These are phyloP conservation scores for Rhizodiscina lignyota DNA, from an alignment of 495 filamentous ascomycete species.

Conservation along the genomic window DNA sequence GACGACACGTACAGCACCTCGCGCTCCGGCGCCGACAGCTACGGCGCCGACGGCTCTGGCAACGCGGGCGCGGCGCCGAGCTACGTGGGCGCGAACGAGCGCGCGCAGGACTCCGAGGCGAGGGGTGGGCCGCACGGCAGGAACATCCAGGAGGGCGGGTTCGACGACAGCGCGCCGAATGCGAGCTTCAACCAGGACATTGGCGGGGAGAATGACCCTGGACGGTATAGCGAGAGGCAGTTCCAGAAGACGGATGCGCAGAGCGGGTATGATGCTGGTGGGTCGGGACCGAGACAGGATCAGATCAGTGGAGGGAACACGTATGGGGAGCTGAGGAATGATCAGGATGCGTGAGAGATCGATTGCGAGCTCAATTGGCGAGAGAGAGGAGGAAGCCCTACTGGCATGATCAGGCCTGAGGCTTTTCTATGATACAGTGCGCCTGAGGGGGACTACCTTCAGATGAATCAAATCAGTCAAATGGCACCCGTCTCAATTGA, in stretches of 20 bases:
- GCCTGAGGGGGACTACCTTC: too few relatives aligned
- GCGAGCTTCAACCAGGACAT: slow-evolving; percentile 44
- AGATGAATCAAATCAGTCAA: slow-evolving; percentile 51
- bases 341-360: too few relatives aligned
- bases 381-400: too few relatives aligned
- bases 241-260: slow-evolving; percentile 27
- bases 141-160: slow-evolving; percentile 37
- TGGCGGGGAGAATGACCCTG: slow-evolving; percentile 44
- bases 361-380: too few relatives aligned
- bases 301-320: too few relatives aligned
- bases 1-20: slow-evolving; percentile 6
- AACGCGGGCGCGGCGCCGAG: slow-evolving; percentile 25
- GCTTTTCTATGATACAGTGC: too few relatives aligned
- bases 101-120: slow-evolving; percentile 4
- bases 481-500: slow-evolving; percentile 68
- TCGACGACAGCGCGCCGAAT: slow-evolving; percentile 33
- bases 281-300: too few relatives aligned
- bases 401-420: too few relatives aligned
- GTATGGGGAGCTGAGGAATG: too few relatives aligned
- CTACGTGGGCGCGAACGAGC: slow-evolving; percentile 22
- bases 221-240: slow-evolving; percentile 32
- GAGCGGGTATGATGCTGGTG: slow-evolving; percentile 21
- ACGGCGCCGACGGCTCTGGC: slow-evolving; percentile 14
- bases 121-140: slow-evolving; percentile 42
- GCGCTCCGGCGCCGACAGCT: slow-evolving; percentile 2